phyloP scores from a whole-genome alignment of 2,329 filamentous ascomycete species.

The Podosphaera leucotricha region DNA sequence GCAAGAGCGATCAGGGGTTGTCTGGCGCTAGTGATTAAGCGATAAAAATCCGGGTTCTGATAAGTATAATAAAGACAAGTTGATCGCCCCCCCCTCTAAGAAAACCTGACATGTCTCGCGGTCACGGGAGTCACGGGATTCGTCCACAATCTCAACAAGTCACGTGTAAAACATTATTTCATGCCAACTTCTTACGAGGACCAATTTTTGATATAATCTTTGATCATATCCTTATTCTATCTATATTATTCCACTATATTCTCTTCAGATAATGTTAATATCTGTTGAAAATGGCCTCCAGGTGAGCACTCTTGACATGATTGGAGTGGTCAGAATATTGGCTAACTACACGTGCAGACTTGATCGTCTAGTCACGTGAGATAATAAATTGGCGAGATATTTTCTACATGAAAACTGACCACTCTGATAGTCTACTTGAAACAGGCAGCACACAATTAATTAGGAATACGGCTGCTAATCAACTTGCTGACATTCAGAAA shows the following conservation, averaged over 20 bases:
- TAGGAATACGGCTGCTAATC: conserved; percentile 86
- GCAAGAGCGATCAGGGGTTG: conserved; percentile 3
- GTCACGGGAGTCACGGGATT: conserved; percentile 1
- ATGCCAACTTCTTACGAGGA: background rate
- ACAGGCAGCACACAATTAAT: conserved; percentile 92
- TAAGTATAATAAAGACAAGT: conserved; percentile 5
- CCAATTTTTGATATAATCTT: background rate
- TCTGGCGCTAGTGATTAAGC: conserved; percentile 2
- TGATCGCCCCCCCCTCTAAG: conserved; percentile 4
- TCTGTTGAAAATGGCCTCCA: conserved; percentile 15
- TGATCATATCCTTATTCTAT: background rate
- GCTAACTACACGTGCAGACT: conserved; percentile 28
- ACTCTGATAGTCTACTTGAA: conserved; percentile 53
- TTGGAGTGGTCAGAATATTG: background rate
- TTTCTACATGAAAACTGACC: conserved; percentile 1
- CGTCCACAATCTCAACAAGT: background rate
- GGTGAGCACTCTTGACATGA: conserved; percentile 10
- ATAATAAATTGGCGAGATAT: background rate
- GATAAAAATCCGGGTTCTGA: conserved; percentile 1
- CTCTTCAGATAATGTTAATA: conserved; percentile 10
- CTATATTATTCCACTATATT: background rate
- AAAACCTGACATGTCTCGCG: background rate
- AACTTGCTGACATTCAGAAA: conserved; percentile 94
- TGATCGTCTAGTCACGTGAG: conserved; percentile 71
- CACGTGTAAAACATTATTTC: conserved; percentile 1